Base-by-base conservation (phyloP, 2,329 filamentous ascomycete species). In the Penicillium fuscoglaucum region DNA sequence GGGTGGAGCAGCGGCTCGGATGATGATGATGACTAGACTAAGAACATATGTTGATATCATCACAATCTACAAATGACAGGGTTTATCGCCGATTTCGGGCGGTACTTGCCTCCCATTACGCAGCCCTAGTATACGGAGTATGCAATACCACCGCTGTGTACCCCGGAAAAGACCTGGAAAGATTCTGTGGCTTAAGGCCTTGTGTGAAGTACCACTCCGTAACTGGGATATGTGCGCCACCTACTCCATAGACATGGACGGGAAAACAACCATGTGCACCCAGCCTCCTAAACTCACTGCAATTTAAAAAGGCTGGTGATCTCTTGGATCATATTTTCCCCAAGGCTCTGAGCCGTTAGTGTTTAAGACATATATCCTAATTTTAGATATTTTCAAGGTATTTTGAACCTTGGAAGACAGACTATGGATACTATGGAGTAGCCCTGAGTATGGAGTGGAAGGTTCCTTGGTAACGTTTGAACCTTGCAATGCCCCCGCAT, bases 1-100 rank as follows among this genome's bases (percentile, higher is more conserved):
- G 91, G 91, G 1, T 96, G 91, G 90, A 87, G 86, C 13, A 91
- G 89, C 68, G 91, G 87, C 53, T 76, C 72, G 21, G 78, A 80
- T 33, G 74, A 73, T 44, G 76, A 75, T 17, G 75, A 79, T 59
- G 78, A 80, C 61, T 77, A 65, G 56, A 56, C 37, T 45, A 37
- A 55, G 52, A 47, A 12, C 7, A 4, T 17, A n/a, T 50, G 43
- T 54, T 48, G 40, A 53, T 39, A 45, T 46, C 28, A 50, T 53
- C 33, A 21, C 31, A 33, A 37, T 46, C 15, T 43, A 45, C 19
- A 17, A 44, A 37, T 47, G 26, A 29, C 41, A 53, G 28, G 28
- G 35, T 45, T 40, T 40, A 17, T 37, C n/a, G 28, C 41, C 43
- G 55, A 49, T 35, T 35, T 49, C 33, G 39, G 33, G 35, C 24